Base-by-base conservation (phyloP, 2,329 filamentous ascomycete species). In the Plectosphaerella plurivora region DNA sequence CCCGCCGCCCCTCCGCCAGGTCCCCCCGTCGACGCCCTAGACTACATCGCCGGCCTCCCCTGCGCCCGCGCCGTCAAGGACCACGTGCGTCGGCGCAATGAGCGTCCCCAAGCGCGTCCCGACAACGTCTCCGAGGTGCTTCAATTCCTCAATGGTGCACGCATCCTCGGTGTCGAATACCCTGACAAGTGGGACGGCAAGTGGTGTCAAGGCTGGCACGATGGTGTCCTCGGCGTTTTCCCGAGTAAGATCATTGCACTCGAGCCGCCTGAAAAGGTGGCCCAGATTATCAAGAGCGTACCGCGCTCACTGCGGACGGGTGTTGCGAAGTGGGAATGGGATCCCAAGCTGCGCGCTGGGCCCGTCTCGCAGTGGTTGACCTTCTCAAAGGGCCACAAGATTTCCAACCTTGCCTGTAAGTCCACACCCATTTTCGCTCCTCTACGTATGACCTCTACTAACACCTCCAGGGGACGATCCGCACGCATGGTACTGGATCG, bases 341-440 rank as follows among this genome's bases (percentile, higher is more conserved):
- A 65, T 12, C 70, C 72, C 41, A 76, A 74, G 57, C 63, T 72
- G n/a, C 36, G 45, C 2, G 37, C 37, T 4, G 35, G 41, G n/a
- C 37, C 37, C 5, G 47, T 48, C 6, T 52, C 55, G 1, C 47
- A 49, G 2, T 62, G 60, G 60, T 18, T 62, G 10, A 50, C 50
- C 7, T 60, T 79, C 54, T 73, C 73, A 4, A 75, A 76, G 28
- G 74, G 71, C 12, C 74, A 78, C 53, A 76, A 73, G 6, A 78
- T 76, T 15, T 73, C 69, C 51, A 83, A 74, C 69, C 82, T 61
- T 14, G 55, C 53, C 3, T 62, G 60, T 62, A 25, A 58, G 59
- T 56, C 20, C 25, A 22, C 22, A 22, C 28, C 49, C 8, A 45
- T 28, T 11, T 12, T 20, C 18, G 5, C 11, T 20, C 3, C 45